Conservation (phyloP, 805 yeast genomes). For the Wickerhamiella siamensis region DNA sequence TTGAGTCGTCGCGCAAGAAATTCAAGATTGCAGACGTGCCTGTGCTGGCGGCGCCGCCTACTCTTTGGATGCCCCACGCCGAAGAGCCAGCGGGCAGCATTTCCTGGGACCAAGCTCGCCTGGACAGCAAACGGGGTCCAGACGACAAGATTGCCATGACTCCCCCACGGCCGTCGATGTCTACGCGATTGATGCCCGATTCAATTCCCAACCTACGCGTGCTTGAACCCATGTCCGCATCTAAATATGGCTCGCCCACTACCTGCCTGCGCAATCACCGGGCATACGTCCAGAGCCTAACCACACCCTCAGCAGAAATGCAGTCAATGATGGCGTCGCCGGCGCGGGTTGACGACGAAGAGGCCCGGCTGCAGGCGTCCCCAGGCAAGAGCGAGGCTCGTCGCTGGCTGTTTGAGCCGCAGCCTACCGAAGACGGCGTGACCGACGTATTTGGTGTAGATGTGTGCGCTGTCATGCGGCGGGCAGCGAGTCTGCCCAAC, state of each 20-base stretch:
- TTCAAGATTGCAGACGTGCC: constrained; percentile 6
- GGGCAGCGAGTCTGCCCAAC: constrained; percentile 29
- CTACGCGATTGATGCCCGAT: neutral
- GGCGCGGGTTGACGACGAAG: constrained; percentile 1
- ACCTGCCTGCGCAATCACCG: constrained; percentile 20
- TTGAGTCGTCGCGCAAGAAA: neutral
- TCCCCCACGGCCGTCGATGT: constrained; percentile 1
- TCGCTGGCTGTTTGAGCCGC: constrained; percentile 5
- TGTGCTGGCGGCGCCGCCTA: constrained; percentile 6
- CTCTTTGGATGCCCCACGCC: constrained; percentile 7
- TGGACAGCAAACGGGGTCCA: neutral
- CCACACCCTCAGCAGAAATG: constrained; percentile 19
- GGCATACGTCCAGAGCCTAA: constrained; percentile 15
- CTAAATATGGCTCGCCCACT: constrained; percentile 13
- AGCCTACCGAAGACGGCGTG: constrained; percentile 1
- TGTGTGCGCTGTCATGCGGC: constrained; percentile 32
- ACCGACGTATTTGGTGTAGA: constrained; percentile 28
- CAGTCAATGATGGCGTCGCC: constrained; percentile 25
- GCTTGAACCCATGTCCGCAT: constrained; percentile 2
- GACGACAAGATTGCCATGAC: neutral
- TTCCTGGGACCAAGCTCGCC: constrained; percentile 5
- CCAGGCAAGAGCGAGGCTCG: constrained; percentile 3
- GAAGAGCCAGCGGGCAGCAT: constrained; percentile 3
- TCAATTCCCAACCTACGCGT: neutral
- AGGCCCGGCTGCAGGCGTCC: neutral